phyloP scores from a whole-genome alignment of 805 yeast species.

The Saturnispora mendoncae region DNA sequence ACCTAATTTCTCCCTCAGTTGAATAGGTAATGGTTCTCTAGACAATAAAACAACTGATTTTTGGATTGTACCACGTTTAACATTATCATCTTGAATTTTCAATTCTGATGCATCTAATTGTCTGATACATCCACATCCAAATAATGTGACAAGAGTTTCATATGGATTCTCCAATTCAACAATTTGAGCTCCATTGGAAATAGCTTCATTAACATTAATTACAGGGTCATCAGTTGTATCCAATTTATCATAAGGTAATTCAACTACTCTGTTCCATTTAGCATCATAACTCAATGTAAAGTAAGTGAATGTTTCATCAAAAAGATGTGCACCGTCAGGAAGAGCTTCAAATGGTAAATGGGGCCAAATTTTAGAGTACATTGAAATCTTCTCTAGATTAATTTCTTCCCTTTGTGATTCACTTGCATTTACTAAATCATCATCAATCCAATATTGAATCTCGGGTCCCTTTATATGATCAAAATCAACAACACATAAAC shows the following conservation, averaged over 20 bases:
- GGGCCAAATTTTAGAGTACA: constrained; percentile 54
- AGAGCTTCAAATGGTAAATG: constrained; percentile 87
- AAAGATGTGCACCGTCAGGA: constrained; percentile 93
- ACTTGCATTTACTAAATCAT: constrained; percentile 12
- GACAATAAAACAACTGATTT: constrained; percentile 80
- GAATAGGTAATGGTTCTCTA: constrained; percentile 79
- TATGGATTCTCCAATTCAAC: constrained; percentile 18
- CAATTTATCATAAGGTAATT: constrained; percentile 28
- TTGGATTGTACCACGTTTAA: constrained; percentile 70
- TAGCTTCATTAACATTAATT: neutral
- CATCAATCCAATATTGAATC: constrained; percentile 77
- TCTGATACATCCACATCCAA: constrained; percentile 90
- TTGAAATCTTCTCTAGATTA: constrained; percentile 23
- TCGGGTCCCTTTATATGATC: constrained; percentile 92
- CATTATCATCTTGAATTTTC: constrained; percentile 20
- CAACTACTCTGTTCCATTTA: constrained; percentile 37
- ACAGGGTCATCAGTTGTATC: constrained; percentile 2
- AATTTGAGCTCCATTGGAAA: constrained; percentile 16
- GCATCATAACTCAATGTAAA: constrained; percentile 76
- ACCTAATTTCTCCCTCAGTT: constrained; percentile 80
- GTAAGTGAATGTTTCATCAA: constrained; percentile 86
- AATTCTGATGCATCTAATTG: constrained; percentile 64
- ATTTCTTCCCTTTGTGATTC: constrained; percentile 14
- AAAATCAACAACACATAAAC: constrained; percentile 84
- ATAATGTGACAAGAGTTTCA: constrained; percentile 51